These are phyloP conservation scores for Diphasiastrum complanatum DNA, from an alignment of 83 land plant species.

Conservation along the genomic window DNA sequence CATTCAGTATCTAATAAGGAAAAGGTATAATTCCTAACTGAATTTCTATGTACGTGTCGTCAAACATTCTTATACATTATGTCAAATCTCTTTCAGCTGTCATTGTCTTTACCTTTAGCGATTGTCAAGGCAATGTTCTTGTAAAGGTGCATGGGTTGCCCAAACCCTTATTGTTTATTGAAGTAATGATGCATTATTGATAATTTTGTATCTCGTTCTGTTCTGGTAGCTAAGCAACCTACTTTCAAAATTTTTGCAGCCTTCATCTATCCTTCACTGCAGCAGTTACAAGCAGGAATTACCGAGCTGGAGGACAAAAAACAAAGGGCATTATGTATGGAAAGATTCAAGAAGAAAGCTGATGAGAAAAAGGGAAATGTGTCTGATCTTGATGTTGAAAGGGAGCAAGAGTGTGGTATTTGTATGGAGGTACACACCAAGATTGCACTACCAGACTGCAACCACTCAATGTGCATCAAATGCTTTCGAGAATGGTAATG, in stretches of 20 bases:
- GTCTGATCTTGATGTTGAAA: constrained; percentile 40
- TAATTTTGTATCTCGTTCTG: too few relatives aligned
- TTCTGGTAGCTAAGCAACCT: too few relatives aligned
- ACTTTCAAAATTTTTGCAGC: constrained; percentile 32
- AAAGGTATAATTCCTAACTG: too few relatives aligned
- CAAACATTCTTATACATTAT: too few relatives aligned
- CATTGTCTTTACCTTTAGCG: too few relatives aligned
- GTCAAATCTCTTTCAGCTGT: too few relatives aligned
- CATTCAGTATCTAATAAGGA: too few relatives aligned
- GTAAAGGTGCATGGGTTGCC: too few relatives aligned
- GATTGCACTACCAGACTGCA: constrained; percentile 59
- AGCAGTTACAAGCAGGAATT: constrained; percentile 63
- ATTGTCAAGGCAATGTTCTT: too few relatives aligned
- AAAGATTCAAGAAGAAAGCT: constrained; percentile 53
- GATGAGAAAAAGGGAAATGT: constrained; percentile 38
- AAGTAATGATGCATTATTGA: too few relatives aligned
- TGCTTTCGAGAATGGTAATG: constrained; percentile 70
- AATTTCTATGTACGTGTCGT: too few relatives aligned
- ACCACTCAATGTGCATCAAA: constrained; percentile 56
- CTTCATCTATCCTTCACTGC: constrained; percentile 66
- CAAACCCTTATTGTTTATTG: too few relatives aligned
- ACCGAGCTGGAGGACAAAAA: constrained; percentile 63
- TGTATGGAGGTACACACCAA: constrained; percentile 58
- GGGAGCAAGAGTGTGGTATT: constrained; percentile 69
- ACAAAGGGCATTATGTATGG: constrained; percentile 58